Base-by-base conservation (phyloP, 2,329 filamentous ascomycete species). In the Fusarium euwallaceae region DNA sequence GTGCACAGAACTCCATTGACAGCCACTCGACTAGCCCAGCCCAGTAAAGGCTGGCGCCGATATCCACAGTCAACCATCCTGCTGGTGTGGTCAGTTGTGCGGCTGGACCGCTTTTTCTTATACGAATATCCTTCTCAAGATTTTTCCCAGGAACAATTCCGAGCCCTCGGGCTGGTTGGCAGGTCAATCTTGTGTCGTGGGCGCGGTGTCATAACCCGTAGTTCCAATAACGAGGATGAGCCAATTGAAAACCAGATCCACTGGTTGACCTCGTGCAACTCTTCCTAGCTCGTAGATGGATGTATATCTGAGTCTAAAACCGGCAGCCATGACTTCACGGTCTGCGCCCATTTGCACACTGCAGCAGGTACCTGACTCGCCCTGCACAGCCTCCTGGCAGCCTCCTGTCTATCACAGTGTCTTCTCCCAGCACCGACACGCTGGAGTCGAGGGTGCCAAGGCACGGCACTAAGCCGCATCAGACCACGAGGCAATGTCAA, bases 11-110 rank as follows among this genome's bases (percentile, higher is more conserved):
- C 55, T 58, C 22, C 43, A 48, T 24, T 27, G 64, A 69, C 68
- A 76, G 67, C 73, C 58, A 62, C 61, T 53, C 65, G 56, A 64
- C 53, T 77, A 75, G 70, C 64, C 64, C 62, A 75, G 70, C 64
- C 62, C 62, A 59, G 27, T 51, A 64, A 58, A 66, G 56, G 66
- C 56, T 69, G 70, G 34, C 58, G 64, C 41, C 58, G 53, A 75
- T 72, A 70, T 41, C 76, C 74, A 78, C 76, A 55, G n/a, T 61
- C 74, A 78, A 78, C 76, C 76, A 64, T 65, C 62, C 72, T 68
- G 68, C 66, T 73, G 76, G 76, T 70, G 65, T 61, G 29, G 37
- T 34, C 43, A 61, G 32, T 36, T 32, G 41, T 61, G 63, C 63
- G 55, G 63, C 63, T 66, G 73, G 56, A 61, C 63, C 70, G 61